Evolutionary conservation across 1,284 basidiomycete species (phyloP).

Genomic region (Irpex sp.): DNA sequence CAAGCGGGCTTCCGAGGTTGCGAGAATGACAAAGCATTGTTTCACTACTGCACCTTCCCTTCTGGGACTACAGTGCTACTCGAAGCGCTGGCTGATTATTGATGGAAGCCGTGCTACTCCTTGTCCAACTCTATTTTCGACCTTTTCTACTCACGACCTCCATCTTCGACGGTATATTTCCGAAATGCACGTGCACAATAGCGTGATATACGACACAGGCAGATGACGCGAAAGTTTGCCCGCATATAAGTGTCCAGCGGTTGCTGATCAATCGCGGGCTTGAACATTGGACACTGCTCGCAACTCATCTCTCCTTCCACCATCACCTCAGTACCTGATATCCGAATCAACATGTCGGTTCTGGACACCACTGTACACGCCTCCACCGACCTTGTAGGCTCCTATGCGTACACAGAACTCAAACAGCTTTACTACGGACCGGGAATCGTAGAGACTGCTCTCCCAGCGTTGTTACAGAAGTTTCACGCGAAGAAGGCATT

Average conservation of each 20-base stretch:
- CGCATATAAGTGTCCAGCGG: background rate
- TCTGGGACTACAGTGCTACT: background rate
- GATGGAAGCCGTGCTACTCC: too few relatives aligned
- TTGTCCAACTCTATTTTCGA: background rate
- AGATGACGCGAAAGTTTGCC: background rate
- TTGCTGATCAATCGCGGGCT: background rate
- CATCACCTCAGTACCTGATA: background rate
- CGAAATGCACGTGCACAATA: background rate
- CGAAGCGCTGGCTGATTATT: background rate
- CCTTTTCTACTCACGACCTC: background rate
- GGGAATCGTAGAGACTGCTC: conserved; percentile 53
- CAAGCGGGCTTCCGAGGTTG: background rate
- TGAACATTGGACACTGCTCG: too few relatives aligned
- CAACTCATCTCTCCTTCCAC: background rate
- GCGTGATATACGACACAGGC: background rate
- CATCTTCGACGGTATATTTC: background rate
- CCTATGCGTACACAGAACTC: conserved; percentile 61
- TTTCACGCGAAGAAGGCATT: conserved; percentile 60
- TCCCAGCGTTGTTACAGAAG: conserved; percentile 56
- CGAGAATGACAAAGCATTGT: background rate
- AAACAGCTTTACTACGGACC: conserved; percentile 68
- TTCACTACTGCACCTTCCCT: background rate
- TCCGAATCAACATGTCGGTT: conserved; percentile 18
- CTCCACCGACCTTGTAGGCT: conserved; percentile 36
- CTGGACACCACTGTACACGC: conserved; percentile 14